A percentile compares a stretch with the other conserved stretches of the same genome.
These are phyloP conservation scores for Penicillium malachiteum DNA, from an alignment of 495 filamentous ascomycete genomes.

Conservation along the genomic window DNA sequence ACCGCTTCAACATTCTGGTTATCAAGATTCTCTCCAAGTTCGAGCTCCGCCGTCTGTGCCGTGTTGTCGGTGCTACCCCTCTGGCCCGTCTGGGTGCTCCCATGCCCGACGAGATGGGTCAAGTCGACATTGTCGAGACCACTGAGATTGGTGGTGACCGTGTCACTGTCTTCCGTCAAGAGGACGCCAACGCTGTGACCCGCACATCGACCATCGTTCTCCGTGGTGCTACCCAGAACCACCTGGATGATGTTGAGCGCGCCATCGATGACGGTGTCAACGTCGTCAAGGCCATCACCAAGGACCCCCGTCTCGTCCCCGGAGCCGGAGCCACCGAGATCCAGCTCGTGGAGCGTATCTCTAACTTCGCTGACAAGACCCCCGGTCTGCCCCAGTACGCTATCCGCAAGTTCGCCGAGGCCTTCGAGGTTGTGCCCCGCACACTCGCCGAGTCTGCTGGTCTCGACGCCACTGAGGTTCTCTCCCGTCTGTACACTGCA, in stretches of 20 bases:
- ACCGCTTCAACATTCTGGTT: slow-evolving; percentile 91
- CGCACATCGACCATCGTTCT: slow-evolving; percentile 94
- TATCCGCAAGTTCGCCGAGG: slow-evolving; percentile 95
- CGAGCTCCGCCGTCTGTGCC: slow-evolving; percentile 88
- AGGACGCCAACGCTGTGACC: slow-evolving; percentile 84
- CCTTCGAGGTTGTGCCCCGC: slow-evolving; percentile 94
- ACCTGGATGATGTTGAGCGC: slow-evolving; percentile 95
- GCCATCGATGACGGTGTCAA: slow-evolving; percentile 99
- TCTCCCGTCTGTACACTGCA: slow-evolving; percentile 87
- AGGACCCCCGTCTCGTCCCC: slow-evolving; percentile 85
- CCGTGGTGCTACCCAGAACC: slow-evolving; percentile 94
- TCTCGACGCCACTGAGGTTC: slow-evolving; percentile 91
- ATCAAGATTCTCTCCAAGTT: slow-evolving; percentile 99
- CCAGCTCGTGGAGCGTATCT: slow-evolving; percentile 89
- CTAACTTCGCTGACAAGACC: slow-evolving; percentile 83
- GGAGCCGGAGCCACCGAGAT: slow-evolving; percentile 96
- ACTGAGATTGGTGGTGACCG: slow-evolving; percentile 98
- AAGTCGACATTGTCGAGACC: slow-evolving; percentile 92
- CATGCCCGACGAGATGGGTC: slow-evolving; percentile 99
- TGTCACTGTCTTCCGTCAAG: slow-evolving; percentile 97
- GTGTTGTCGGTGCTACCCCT: slow-evolving; percentile 94
- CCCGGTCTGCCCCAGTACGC: slow-evolving; percentile 90
- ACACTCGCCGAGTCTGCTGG: slow-evolving; percentile 93
- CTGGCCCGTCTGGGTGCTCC: slow-evolving; percentile 93
- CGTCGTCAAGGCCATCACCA: slow-evolving; percentile 96